phyloP scores from a whole-genome alignment of 78 protist species.

The Diacronema lutheri region DNA sequence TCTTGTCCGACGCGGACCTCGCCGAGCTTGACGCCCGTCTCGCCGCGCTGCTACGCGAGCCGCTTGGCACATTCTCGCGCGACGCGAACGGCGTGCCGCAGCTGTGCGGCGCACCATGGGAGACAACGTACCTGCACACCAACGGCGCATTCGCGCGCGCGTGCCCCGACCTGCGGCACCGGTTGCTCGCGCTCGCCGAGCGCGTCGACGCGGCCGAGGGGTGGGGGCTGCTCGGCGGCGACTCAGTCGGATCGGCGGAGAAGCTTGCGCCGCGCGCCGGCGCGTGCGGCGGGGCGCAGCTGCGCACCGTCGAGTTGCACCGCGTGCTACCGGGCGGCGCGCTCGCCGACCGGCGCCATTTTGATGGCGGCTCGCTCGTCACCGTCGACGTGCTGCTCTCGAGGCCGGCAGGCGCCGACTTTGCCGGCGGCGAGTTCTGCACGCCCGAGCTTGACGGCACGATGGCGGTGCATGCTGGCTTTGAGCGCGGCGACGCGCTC shows the following conservation, averaged over 20 bases:
- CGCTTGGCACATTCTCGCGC: background rate
- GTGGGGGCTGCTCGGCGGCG: background rate
- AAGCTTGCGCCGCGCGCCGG: too few relatives aligned
- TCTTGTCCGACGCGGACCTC: background rate
- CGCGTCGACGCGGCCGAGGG: background rate
- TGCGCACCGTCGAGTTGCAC: conserved; percentile 8
- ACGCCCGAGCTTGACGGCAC: background rate
- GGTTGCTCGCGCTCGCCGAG: background rate
- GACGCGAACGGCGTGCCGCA: background rate
- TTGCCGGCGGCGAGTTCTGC: background rate
- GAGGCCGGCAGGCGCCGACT: background rate
- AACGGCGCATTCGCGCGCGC: background rate
- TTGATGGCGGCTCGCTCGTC: background rate
- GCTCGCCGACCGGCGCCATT: background rate
- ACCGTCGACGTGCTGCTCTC: background rate
- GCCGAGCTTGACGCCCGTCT: background rate
- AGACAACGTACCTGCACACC: background rate
- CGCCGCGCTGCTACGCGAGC: background rate
- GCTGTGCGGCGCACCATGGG: background rate
- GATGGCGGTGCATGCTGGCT: background rate
- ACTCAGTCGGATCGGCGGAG: too few relatives aligned
- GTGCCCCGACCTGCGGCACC: background rate
- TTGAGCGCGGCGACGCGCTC: background rate
- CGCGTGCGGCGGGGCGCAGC: background rate
- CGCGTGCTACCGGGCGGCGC: background rate